Conservation (phyloP, 2,329 filamentous ascomycete species). For the Neonectria coccinea region DNA sequence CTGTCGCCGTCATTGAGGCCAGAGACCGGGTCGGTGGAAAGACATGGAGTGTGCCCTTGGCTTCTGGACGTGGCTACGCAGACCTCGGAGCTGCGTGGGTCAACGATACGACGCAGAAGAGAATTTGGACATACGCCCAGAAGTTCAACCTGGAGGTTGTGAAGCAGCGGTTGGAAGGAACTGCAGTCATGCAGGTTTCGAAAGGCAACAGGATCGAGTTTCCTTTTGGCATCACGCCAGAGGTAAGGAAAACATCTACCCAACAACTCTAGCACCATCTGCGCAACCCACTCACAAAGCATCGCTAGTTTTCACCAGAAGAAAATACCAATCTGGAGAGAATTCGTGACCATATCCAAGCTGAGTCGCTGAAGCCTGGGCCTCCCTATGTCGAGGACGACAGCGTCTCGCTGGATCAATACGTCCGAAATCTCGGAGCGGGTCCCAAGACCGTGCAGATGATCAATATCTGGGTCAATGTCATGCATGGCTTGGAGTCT, state of each 20-base stretch:
- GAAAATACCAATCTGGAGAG: slow-evolving; percentile 51
- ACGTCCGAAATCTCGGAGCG: slow-evolving; percentile 49
- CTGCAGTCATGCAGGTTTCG: slow-evolving; percentile 55
- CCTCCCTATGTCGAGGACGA: slow-evolving; percentile 46
- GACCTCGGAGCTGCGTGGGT: slow-evolving; percentile 71
- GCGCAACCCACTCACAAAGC: background rate
- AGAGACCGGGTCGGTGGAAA: slow-evolving; percentile 64
- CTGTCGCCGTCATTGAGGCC: slow-evolving; percentile 61
- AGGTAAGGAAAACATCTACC: slow-evolving; percentile 26
- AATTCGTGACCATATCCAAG: slow-evolving; percentile 52
- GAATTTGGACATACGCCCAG: slow-evolving; percentile 56
- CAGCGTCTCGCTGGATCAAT: slow-evolving; percentile 49
- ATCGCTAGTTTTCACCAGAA: slow-evolving; percentile 42
- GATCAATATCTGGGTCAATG: slow-evolving; percentile 52
- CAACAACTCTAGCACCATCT: too few relatives aligned
- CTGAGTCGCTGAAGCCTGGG: slow-evolving; percentile 44
- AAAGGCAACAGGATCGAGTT: slow-evolving; percentile 47
- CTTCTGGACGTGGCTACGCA: slow-evolving; percentile 51
- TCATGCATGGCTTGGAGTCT: slow-evolving; percentile 54
- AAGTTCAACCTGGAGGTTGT: slow-evolving; percentile 56
- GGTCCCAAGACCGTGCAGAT: slow-evolving; percentile 47
- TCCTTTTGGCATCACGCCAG: slow-evolving; percentile 38
- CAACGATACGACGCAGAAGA: slow-evolving; percentile 65
- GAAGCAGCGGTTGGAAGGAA: slow-evolving; percentile 61
- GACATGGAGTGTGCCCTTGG: slow-evolving; percentile 55